phyloP scores from a whole-genome alignment of 2,329 filamentous ascomycete species.

The Fusarium sp. region DNA sequence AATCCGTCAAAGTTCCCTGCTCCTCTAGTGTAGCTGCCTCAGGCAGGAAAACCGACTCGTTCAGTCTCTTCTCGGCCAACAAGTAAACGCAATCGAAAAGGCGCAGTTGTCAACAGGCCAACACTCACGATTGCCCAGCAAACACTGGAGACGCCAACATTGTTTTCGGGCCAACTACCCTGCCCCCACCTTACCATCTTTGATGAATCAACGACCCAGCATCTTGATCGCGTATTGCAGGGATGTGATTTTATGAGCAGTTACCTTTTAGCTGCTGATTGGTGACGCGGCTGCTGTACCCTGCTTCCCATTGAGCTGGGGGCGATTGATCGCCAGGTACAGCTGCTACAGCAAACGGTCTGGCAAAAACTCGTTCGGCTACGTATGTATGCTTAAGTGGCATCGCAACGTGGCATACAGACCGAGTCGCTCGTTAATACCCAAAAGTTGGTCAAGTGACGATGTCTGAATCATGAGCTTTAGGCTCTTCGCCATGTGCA shows the following conservation, averaged over 20 bases:
- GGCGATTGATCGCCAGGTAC: slow-evolving; percentile 43
- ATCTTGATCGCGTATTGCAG: slow-evolving; percentile 24
- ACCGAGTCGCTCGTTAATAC: slow-evolving; percentile 16
- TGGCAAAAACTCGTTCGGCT: slow-evolving; percentile 29
- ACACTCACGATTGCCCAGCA: slow-evolving; percentile 12
- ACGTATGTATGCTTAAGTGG: slow-evolving; percentile 27
- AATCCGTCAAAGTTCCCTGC: slow-evolving; percentile 28
- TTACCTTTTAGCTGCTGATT: slow-evolving; percentile 32
- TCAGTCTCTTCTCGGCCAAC: slow-evolving; percentile 14
- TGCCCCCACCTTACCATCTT: slow-evolving; percentile 13
- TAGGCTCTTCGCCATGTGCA: not conserved
- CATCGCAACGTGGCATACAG: slow-evolving; percentile 33
- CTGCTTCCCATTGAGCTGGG: slow-evolving; percentile 35
- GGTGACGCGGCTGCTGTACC: slow-evolving; percentile 42
- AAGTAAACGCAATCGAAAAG: slow-evolving; percentile 16
- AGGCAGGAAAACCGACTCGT: slow-evolving; percentile 27
- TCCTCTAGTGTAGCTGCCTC: slow-evolving; percentile 31
- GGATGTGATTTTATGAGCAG: slow-evolving; percentile 27
- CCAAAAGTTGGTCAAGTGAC: slow-evolving; percentile 6
- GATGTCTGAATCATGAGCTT: slow-evolving; percentile 26
- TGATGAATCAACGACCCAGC: slow-evolving; percentile 23
- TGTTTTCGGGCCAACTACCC: slow-evolving; percentile 15
- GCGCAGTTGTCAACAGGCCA: slow-evolving; percentile 21
- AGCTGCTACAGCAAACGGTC: slow-evolving; percentile 34
- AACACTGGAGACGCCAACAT: slow-evolving; percentile 3